Conservation (phyloP, 495 filamentous ascomycete species). For the Neurospora discreta region DNA sequence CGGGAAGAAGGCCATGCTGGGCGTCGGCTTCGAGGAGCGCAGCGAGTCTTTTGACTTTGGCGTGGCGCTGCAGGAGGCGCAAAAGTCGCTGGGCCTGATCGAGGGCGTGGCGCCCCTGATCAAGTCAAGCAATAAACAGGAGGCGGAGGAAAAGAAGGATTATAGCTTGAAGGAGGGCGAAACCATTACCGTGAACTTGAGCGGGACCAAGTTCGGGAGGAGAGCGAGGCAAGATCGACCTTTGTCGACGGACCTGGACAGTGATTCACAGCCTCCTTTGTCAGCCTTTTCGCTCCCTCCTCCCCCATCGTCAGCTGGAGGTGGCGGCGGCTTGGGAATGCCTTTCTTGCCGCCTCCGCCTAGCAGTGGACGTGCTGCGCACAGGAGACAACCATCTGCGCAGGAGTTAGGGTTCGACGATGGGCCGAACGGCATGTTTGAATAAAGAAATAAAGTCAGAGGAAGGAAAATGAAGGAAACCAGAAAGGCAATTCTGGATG, state of each 20-base stretch:
- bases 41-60: conserved; percentile 74
- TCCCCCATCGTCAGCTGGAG: conserved; percentile 20
- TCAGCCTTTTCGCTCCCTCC: conserved; percentile 44
- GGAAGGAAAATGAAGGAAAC: not conserved
- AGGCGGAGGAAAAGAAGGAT: conserved; percentile 50
- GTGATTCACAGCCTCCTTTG: conserved; percentile 13
- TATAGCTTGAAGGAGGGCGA: conserved; percentile 75
- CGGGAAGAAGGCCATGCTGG: conserved; percentile 59
- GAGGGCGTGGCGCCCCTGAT: conserved; percentile 11
- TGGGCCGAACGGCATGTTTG: conserved; percentile 57
- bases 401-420: conserved; percentile 53
- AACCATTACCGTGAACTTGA: conserved; percentile 71
- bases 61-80: conserved; percentile 64
- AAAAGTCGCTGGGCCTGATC: conserved; percentile 42
- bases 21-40: conserved; percentile 79
- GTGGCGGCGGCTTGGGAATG: not conserved
- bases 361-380: conserved; percentile 40
- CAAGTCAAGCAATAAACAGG: conserved; percentile 16
- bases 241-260: conserved; percentile 6
- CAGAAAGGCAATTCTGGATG: not conserved
- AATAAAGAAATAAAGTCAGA: not conserved
- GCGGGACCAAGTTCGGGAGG: conserved; percentile 37
- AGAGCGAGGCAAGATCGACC: conserved; percentile 14
- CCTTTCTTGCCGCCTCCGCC: conserved; percentile 46
- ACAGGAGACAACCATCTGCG: conserved; percentile 37